Percentiles rank a stretch among this genome's conserved stretches.
These are phyloP conservation scores for Candida oleophila DNA, from an alignment of 805 yeast genomes.

Conservation along the genomic window DNA sequence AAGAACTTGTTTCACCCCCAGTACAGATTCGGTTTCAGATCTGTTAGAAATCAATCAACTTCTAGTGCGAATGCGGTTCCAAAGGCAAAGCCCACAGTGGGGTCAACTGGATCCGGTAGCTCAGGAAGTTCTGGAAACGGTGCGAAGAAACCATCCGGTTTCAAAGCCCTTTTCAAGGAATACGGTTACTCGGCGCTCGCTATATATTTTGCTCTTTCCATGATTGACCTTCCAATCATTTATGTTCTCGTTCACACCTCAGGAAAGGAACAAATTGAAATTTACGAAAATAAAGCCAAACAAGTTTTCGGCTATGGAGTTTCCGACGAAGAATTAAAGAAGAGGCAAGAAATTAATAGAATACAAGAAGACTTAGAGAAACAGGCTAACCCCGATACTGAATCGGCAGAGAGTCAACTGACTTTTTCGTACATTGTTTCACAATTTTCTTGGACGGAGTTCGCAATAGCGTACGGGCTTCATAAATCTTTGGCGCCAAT, in stretches of 20 bases:
- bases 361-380: constrained; percentile 24
- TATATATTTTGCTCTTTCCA: constrained; percentile 71
- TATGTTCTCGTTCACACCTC: constrained; percentile 78
- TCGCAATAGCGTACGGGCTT: constrained; percentile 86
- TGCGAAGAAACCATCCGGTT: constrained; percentile 40
- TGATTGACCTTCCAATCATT: constrained; percentile 80
- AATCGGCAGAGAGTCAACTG: constrained; percentile 13
- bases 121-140: constrained; percentile 5
- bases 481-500: constrained; percentile 85
- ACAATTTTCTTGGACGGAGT: constrained; percentile 69
- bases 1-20: constrained; percentile 5
- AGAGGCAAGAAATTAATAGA: constrained; percentile 32
- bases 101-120: constrained; percentile 6
- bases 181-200: constrained; percentile 93
- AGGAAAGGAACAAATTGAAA: constrained; percentile 79
- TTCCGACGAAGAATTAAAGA: constrained; percentile 40
- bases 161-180: constrained; percentile 69
- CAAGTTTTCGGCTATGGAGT: constrained; percentile 63
- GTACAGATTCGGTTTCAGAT: background rate
- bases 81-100: background rate
- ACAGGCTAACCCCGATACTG: constrained; percentile 14
- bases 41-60: constrained; percentile 1
- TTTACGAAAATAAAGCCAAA: constrained; percentile 61
- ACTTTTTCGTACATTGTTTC: constrained; percentile 17
- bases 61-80: constrained; percentile 3